These are phyloP conservation scores for Rhodamnia argentea DNA, from an alignment of 345 rosid genomes.

Conservation along the genomic window DNA sequence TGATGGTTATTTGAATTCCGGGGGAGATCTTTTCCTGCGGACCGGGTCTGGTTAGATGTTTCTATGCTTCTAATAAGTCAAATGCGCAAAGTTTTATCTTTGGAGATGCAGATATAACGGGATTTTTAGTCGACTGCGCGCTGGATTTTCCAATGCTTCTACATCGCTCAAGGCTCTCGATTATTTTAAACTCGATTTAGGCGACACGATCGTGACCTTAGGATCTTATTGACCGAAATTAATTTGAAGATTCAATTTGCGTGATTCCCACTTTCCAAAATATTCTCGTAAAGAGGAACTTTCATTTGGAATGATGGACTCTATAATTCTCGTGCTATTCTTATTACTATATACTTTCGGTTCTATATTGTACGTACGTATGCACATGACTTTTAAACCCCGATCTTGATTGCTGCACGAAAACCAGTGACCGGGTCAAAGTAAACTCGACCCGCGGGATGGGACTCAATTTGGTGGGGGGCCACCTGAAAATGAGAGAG, in stretches of 20 bases:
- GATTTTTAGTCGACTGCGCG: accelerated
- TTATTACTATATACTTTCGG: background rate
- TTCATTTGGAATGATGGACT: background rate
- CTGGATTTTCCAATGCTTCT: background rate
- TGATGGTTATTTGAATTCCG: background rate
- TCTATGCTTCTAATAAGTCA: background rate
- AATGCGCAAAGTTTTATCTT: background rate
- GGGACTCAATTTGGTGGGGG: background rate
- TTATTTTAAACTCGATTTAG: background rate
- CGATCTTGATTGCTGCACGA: background rate
- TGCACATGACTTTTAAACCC: background rate
- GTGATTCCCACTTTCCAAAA: too few relatives aligned
- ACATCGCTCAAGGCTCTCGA: background rate
- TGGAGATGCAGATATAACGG: background rate
- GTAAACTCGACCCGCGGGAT: background rate
- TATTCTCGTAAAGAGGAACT: too few relatives aligned
- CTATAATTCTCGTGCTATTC: background rate
- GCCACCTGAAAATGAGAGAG: background rate
- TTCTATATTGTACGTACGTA: too few relatives aligned
- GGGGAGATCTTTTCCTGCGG: background rate
- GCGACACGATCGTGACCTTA: background rate
- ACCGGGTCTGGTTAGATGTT: background rate
- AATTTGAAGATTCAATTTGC: too few relatives aligned
- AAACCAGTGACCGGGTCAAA: background rate
- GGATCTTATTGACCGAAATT: background rate